phyloP scores from a whole-genome alignment of 73 alveolate genomes.

The Tetrahymena thermophila region DNA sequence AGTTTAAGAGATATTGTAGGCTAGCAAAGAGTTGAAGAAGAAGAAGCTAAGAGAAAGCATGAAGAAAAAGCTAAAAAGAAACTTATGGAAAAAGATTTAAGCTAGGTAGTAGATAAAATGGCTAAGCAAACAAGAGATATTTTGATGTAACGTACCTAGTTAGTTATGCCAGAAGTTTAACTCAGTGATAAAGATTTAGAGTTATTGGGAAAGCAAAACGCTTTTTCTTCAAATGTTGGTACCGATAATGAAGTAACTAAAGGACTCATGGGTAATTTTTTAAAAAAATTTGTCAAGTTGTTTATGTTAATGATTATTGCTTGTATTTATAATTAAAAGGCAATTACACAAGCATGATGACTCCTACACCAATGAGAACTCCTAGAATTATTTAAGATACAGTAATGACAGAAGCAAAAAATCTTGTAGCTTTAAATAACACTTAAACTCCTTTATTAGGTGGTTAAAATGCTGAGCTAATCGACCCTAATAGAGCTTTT shows the following conservation, averaged over 20 bases:
- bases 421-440: slow-evolving; percentile 50
- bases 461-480: slow-evolving; percentile 48
- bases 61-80: slow-evolving; percentile 91
- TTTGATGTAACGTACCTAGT: slow-evolving; percentile 34
- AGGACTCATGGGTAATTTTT: slow-evolving; percentile 63
- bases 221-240: slow-evolving; percentile 20
- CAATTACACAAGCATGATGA: slow-evolving; percentile 25
- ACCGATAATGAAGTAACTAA: slow-evolving; percentile 54
- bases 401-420: slow-evolving; percentile 69
- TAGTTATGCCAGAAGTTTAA: slow-evolving; percentile 71
- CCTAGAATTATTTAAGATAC: slow-evolving; percentile 58
- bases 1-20: slow-evolving; percentile 76
- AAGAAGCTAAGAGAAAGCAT: slow-evolving; percentile 75
- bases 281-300: slow-evolving; percentile 12
- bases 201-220: slow-evolving; percentile 34
- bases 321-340: neutral
- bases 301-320: neutral
- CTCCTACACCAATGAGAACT: slow-evolving; percentile 56
- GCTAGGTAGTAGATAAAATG: slow-evolving; percentile 80
- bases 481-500: slow-evolving; percentile 12
- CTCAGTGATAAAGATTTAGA: slow-evolving; percentile 73
- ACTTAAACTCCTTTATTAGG: slow-evolving; percentile 83
- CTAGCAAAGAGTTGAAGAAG: slow-evolving; percentile 90
- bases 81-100: slow-evolving; percentile 85
- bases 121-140: slow-evolving; percentile 56